Evolutionary conservation across 1,139 yeast species (phyloP), one percentile per base, ranked within the genome.

Genomic region (Candida freyschussii): DNA sequence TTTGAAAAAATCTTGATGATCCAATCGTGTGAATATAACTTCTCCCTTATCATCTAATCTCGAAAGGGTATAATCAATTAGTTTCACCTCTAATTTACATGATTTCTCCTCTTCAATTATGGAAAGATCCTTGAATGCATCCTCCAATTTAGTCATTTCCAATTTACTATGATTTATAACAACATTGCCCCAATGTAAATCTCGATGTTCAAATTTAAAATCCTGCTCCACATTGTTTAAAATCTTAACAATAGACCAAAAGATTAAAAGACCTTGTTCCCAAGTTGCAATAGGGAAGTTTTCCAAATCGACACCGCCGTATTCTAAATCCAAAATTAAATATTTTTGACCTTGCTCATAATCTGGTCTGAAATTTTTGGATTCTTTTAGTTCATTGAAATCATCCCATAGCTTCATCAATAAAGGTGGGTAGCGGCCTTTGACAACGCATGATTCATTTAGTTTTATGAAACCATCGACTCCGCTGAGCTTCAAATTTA

Each of bases 101-200:
- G 42, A 44, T 7, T 38, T 29, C 10, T 56, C 45, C 17, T 50
- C 55, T 12, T 42, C 43, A 23, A 40, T 31, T 7, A 48, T 39
- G 1, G 50, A 39, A 32, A 48, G 27, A 61, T 57, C 35, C 56
- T 34, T 44, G 29, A 44, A 39, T n/a, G 38, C 45, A 30, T 44
- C 50, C 12, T 45, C 49, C 16, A 41, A 28, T 18, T 29, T 29
- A 11, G 11, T 9, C 4, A 34, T 34, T n/a, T 25, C 29, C 2
- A n/a, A n/a, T 17, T 39, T 32, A 8, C 12, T 21, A 15, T 32
- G 33, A 13, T 41, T 41, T 16, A 62, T 47, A 12, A 69, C 58
- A 32, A 79, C 59, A 47, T 79, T 79, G n/a, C 78, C 78, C 67
- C 79, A 65, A 43, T 75, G 79, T 39, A 79, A 56, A 52, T 78